Evolutionary conservation across 108 stramenopile species (phyloP).

Genomic region (Schizochytrium sp.): DNA sequence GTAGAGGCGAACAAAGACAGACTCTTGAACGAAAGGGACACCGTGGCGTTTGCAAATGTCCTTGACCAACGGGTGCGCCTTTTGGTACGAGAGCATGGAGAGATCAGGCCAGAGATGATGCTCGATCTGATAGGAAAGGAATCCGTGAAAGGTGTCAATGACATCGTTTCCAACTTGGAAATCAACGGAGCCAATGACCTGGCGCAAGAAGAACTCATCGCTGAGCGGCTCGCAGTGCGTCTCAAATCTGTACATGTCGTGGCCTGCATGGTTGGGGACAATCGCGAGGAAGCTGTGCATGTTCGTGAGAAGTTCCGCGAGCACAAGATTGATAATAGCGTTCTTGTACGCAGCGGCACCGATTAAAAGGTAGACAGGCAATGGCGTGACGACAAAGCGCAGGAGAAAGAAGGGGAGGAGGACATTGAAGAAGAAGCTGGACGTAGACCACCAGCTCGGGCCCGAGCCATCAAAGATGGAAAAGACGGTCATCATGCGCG

Average conservation of each 20-base stretch:
- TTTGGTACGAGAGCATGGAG: constrained; percentile 73
- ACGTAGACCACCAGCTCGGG: constrained; percentile 3
- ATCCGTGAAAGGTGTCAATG: constrained; percentile 74
- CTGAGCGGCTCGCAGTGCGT: constrained; percentile 66
- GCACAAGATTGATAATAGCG: constrained; percentile 66
- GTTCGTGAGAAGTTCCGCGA: constrained; percentile 73
- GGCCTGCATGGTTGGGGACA: constrained; percentile 78
- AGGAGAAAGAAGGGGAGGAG: constrained; percentile 63
- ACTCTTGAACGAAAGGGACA: constrained; percentile 76
- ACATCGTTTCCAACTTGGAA: constrained; percentile 64
- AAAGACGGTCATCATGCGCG: neutral
- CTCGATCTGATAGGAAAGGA: constrained; percentile 80
- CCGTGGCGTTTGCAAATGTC: constrained; percentile 69
- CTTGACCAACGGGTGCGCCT: constrained; percentile 64
- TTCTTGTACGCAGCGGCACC: constrained; percentile 46
- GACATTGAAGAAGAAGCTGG: constrained; percentile 55
- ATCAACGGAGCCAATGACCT: constrained; percentile 70
- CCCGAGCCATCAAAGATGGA: neutral
- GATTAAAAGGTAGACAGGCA: constrained; percentile 37
- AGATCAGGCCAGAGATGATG: constrained; percentile 80
- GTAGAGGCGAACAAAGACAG: constrained; percentile 62
- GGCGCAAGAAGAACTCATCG: constrained; percentile 73
- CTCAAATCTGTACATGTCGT: constrained; percentile 81
- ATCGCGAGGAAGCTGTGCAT: constrained; percentile 70
- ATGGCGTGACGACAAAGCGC: constrained; percentile 61